Conservation (phyloP, 2,329 filamentous ascomycete genomes). For the Eutypella sp. region DNA sequence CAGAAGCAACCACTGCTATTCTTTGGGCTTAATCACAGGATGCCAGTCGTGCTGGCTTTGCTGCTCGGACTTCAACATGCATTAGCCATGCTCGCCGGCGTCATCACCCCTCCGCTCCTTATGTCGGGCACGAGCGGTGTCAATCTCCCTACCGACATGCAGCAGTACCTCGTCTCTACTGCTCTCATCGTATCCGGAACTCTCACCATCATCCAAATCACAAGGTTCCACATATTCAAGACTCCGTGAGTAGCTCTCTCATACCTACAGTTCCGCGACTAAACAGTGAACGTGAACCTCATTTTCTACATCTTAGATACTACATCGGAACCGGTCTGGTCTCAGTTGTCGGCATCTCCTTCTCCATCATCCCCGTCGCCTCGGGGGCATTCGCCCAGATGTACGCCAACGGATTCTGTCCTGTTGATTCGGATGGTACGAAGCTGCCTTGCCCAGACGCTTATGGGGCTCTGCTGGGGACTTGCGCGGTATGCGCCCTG, state of each 20-base stretch:
- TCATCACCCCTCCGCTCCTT: conserved; percentile 76
- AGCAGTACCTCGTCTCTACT: conserved; percentile 76
- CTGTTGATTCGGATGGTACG: conserved; percentile 54
- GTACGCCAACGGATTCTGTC: conserved; percentile 69
- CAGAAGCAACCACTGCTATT: conserved; percentile 60
- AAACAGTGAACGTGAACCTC: conserved; percentile 2
- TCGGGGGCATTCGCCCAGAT: conserved; percentile 69
- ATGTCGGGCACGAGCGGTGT: conserved; percentile 57
- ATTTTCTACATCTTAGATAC: conserved; percentile 47
- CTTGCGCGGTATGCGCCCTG: conserved; percentile 58
- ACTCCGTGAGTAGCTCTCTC: conserved; percentile 44
- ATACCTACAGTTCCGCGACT: not conserved
- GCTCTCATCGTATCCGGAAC: conserved; percentile 75
- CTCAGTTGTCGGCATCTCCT: conserved; percentile 74
- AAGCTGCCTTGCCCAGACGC: conserved; percentile 69
- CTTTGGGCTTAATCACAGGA: conserved; percentile 74
- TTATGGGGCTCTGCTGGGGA: conserved; percentile 72
- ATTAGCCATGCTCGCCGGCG: conserved; percentile 68
- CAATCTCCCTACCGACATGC: conserved; percentile 54
- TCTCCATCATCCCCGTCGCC: conserved; percentile 70
- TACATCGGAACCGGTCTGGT: conserved; percentile 75
- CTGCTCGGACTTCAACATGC: conserved; percentile 77
- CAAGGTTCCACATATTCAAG: conserved; percentile 65
- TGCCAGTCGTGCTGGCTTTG: conserved; percentile 70
- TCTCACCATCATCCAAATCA: conserved; percentile 72